These are phyloP conservation scores for Heracleum sosnowskyi DNA, from an alignment of 129 eudicot species.

Conservation along the genomic window DNA sequence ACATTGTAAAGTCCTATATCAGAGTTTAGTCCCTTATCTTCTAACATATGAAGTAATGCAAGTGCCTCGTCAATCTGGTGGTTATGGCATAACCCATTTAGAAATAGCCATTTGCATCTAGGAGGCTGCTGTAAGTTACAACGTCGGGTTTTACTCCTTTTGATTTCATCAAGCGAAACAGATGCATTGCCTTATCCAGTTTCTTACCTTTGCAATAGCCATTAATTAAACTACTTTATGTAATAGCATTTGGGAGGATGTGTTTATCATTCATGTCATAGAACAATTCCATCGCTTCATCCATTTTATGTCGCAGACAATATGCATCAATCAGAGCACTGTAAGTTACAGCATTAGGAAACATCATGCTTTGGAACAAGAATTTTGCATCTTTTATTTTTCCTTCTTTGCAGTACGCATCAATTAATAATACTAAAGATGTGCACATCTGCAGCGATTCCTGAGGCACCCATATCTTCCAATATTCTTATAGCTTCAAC, in stretches of 20 bases:
- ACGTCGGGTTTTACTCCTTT: conserved; percentile 10
- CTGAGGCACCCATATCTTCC: neutral
- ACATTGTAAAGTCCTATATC: too few relatives aligned
- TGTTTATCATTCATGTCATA: neutral
- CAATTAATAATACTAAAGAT: neutral
- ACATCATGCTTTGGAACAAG: neutral
- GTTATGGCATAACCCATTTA: conserved; percentile 40
- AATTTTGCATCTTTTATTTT: neutral
- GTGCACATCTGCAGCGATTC: neutral
- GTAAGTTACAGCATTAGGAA: neutral
- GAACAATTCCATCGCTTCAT: conserved; percentile 5
- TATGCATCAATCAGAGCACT: conserved; percentile 6
- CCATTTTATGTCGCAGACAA: neutral
- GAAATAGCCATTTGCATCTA: conserved; percentile 26
- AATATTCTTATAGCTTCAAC: neutral
- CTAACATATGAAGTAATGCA: too few relatives aligned
- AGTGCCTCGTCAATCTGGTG: too few relatives aligned
- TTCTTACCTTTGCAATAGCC: neutral
- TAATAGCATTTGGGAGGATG: neutral
- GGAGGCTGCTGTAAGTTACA: neutral
- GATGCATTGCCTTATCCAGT: conserved; percentile 6
- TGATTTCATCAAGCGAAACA: neutral
- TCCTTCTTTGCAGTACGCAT: neutral
- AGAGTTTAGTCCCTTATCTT: too few relatives aligned
- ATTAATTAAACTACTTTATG: too few relatives aligned